These are phyloP conservation scores for Kurtzmaniella quercitrusa DNA, from an alignment of 1,139 yeast genomes.

Conservation along the genomic window DNA sequence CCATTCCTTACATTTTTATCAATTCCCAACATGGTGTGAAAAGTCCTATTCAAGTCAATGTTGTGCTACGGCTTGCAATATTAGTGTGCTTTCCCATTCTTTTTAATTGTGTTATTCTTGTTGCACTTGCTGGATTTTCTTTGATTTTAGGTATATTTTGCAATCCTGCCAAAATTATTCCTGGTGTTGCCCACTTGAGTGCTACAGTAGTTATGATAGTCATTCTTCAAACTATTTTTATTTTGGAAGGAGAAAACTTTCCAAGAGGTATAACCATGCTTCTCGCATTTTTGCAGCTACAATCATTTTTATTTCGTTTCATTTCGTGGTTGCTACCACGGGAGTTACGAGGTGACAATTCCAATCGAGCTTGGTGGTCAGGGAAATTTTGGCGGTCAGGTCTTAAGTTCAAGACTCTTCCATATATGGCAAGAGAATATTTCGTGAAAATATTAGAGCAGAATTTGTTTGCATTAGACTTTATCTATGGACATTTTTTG, in stretches of 20 bases:
- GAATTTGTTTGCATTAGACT: conserved; percentile 68
- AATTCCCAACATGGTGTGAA: conserved; percentile 67
- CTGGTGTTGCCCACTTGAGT: conserved; percentile 47
- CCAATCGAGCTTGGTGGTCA: conserved; percentile 83
- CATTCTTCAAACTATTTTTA: conserved; percentile 57
- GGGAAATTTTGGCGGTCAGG: conserved; percentile 69
- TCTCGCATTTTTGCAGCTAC: conserved; percentile 41
- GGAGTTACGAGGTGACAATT: conserved; percentile 52
- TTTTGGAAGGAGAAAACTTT: conserved; percentile 61
- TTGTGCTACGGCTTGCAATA: conserved; percentile 48
- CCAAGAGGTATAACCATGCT: conserved; percentile 52
- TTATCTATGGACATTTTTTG: conserved; percentile 61
- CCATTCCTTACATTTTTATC: conserved; percentile 62
- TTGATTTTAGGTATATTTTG: conserved; percentile 25
- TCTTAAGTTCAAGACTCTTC: conserved; percentile 30
- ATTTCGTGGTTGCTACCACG: conserved; percentile 50
- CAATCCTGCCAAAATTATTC: conserved; percentile 21
- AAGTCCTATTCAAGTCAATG: conserved; percentile 44
- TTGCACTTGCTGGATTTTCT: conserved; percentile 44
- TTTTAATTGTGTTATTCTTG: conserved; percentile 39
- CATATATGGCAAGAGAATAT: conserved; percentile 56
- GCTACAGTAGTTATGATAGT: conserved; percentile 52
- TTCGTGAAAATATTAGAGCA: conserved; percentile 66
- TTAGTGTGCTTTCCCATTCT: conserved; percentile 52
- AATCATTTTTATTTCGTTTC: conserved; percentile 41